A percentile compares a stretch with the other conserved stretches of the same genome.
Evolutionary conservation across 192 early-diverging fungal species (phyloP).

Genomic region (Backusella liffmaniae): DNA sequence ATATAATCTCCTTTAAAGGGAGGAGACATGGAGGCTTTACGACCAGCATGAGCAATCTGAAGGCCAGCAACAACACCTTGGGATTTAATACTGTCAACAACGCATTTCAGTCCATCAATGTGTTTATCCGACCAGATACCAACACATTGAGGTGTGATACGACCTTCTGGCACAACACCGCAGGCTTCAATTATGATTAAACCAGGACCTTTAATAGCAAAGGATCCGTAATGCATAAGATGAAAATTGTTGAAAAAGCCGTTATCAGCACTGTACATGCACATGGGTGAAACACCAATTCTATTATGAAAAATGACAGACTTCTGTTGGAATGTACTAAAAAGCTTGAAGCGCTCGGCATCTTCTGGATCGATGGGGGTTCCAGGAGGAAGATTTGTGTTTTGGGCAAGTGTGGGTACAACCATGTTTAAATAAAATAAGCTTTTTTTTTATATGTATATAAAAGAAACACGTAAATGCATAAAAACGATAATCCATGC

Average conservation of each 20-base stretch:
- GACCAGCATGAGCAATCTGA: slow-evolving; percentile 83
- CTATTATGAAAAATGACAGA: slow-evolving; percentile 74
- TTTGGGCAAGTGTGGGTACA: slow-evolving; percentile 1
- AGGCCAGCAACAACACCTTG: slow-evolving; percentile 62
- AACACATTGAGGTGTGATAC: slow-evolving; percentile 72
- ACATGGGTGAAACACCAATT: slow-evolving; percentile 80
- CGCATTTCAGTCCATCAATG: slow-evolving; percentile 52
- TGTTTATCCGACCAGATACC: slow-evolving; percentile 88
- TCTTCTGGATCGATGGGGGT: slow-evolving; percentile 6
- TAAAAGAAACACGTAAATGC: neutral
- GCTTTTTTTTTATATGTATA: too few species aligned
- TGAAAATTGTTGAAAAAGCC: slow-evolving; percentile 70
- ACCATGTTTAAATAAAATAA: slow-evolving; percentile 7
- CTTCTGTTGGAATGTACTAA: slow-evolving; percentile 68
- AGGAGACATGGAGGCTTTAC: slow-evolving; percentile 51
- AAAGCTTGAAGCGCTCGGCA: slow-evolving; percentile 43
- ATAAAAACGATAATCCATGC: neutral
- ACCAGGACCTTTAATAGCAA: slow-evolving; percentile 76
- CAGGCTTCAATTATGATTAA: slow-evolving; percentile 80
- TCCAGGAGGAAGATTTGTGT: neutral
- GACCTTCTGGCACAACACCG: slow-evolving; percentile 71
- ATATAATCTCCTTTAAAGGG: slow-evolving; percentile 16
- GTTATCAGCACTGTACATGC: slow-evolving; percentile 70
- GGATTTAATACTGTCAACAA: slow-evolving; percentile 63
- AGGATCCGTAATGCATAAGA: slow-evolving; percentile 61